Conservation (phyloP, 2,329 filamentous ascomycete genomes). For the Alternaria panax region DNA sequence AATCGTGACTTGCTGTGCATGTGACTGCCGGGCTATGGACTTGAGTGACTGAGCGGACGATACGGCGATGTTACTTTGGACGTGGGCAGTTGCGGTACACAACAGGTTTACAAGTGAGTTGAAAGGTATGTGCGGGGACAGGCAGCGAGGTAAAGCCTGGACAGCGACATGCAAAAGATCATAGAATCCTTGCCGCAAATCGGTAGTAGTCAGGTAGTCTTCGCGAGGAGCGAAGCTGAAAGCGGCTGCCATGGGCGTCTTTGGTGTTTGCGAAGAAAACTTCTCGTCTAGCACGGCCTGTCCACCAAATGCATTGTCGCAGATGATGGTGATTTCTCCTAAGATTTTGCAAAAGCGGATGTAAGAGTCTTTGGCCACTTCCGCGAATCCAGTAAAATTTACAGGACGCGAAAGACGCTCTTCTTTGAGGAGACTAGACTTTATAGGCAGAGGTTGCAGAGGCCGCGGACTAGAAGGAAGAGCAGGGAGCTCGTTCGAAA, state of each 20-base stretch:
- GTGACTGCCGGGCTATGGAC: conserved; percentile 89
- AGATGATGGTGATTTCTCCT: conserved; percentile 94
- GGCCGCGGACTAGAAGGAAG: conserved; percentile 46
- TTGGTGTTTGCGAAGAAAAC: conserved; percentile 84
- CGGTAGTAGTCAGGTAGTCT: conserved; percentile 73
- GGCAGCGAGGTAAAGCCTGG: conserved; percentile 90
- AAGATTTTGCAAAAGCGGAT: conserved; percentile 91
- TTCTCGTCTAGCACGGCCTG: conserved; percentile 96
- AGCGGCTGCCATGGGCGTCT: conserved; percentile 92
- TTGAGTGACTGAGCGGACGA: conserved; percentile 94
- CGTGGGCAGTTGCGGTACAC: conserved; percentile 95
- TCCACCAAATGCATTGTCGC: conserved; percentile 95
- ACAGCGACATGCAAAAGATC: conserved; percentile 95
- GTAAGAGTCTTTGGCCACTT: conserved; percentile 84
- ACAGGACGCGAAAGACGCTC: conserved; percentile 72
- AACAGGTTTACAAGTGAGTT: conserved; percentile 92
- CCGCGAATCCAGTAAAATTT: conserved; percentile 69
- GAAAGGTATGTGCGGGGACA: conserved; percentile 89
- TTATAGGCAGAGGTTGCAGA: conserved; percentile 42
- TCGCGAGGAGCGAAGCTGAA: conserved; percentile 90
- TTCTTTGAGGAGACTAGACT: conserved; percentile 57
- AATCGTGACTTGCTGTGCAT: conserved; percentile 94
- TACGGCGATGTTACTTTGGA: conserved; percentile 87
- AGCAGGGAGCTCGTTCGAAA: conserved; percentile 46
- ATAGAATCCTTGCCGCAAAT: conserved; percentile 94